Conservation (phyloP, 768 basidiomycete genomes). For the Amanita exitialis region DNA sequence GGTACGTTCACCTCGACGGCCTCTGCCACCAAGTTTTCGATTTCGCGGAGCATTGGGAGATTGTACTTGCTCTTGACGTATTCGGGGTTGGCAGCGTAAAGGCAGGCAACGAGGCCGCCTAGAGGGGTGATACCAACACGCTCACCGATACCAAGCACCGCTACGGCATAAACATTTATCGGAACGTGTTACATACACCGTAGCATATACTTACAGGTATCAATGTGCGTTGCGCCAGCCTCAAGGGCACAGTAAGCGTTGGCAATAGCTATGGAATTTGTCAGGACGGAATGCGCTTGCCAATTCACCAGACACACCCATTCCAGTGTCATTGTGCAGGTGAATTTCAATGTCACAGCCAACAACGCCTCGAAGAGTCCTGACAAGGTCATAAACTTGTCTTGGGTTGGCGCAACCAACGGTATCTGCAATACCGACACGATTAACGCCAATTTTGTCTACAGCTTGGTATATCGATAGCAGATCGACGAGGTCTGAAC, state of each 20-base stretch:
- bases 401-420: slow-evolving; percentile 98
- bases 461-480: slow-evolving; percentile 98
- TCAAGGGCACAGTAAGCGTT: slow-evolving; percentile 98
- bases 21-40: slow-evolving; percentile 98
- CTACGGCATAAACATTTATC: slow-evolving; percentile 24
- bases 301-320: slow-evolving; percentile 44
- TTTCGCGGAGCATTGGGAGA: slow-evolving; percentile 91
- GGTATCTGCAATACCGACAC: slow-evolving; percentile 98
- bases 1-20: slow-evolving; percentile 97
- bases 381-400: slow-evolving; percentile 96
- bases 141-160: slow-evolving; percentile 96
- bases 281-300: neutral
- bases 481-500: slow-evolving; percentile 97
- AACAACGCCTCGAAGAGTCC: slow-evolving; percentile 93
- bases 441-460: slow-evolving; percentile 98
- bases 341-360: slow-evolving; percentile 97
- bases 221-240: slow-evolving; percentile 98
- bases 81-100: slow-evolving; percentile 95
- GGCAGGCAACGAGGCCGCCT: slow-evolving; percentile 92
- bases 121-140: slow-evolving; percentile 98
- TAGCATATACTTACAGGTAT: slow-evolving; percentile 63
- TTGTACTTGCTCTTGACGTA: slow-evolving; percentile 99
- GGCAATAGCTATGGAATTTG: slow-evolving; percentile 62
- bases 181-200: neutral
- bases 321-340: slow-evolving; percentile 97